A percentile compares a stretch with the other conserved stretches of the same genome.
phyloP scores from a whole-genome alignment of 768 basidiomycete genomes.

The Podaxis sp. region DNA sequence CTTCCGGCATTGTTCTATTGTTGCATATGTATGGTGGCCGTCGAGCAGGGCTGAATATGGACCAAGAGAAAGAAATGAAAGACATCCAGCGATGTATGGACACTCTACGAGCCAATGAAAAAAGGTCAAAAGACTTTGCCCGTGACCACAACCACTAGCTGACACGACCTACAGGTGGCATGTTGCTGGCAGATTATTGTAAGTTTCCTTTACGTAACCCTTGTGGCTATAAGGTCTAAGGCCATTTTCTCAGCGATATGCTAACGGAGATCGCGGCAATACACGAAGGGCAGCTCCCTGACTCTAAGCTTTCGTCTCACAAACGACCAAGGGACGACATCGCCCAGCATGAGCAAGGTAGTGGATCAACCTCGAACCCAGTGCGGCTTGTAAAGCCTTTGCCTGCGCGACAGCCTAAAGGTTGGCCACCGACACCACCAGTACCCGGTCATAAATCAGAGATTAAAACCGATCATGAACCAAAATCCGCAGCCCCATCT shows the following conservation, averaged over 20 bases:
- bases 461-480: not conserved
- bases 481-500: not conserved
- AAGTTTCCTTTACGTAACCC: conserved; percentile 19
- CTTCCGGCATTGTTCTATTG: conserved; percentile 48
- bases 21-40: conserved; percentile 55
- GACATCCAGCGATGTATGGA: conserved; percentile 55
- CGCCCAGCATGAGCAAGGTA: not conserved
- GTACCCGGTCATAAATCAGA: not conserved
- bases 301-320: conserved; percentile 29
- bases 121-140: conserved; percentile 22
- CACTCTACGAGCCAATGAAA: conserved; percentile 37
- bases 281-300: conserved; percentile 46
- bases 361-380: not conserved
- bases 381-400: not conserved
- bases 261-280: conserved; percentile 55
- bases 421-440: conserved; percentile 1
- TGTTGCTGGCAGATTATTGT: conserved; percentile 37
- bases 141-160: not conserved
- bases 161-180: conserved; percentile 27
- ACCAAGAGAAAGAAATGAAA: conserved; percentile 41
- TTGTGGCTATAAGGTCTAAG: not conserved
- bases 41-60: conserved; percentile 33
- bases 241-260: conserved; percentile 47
- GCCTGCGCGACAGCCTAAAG: not conserved
- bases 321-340: conserved; percentile 48